phyloP scores from a whole-genome alignment of 768 basidiomycete genomes.

The Glaciozyma antarctica region DNA sequence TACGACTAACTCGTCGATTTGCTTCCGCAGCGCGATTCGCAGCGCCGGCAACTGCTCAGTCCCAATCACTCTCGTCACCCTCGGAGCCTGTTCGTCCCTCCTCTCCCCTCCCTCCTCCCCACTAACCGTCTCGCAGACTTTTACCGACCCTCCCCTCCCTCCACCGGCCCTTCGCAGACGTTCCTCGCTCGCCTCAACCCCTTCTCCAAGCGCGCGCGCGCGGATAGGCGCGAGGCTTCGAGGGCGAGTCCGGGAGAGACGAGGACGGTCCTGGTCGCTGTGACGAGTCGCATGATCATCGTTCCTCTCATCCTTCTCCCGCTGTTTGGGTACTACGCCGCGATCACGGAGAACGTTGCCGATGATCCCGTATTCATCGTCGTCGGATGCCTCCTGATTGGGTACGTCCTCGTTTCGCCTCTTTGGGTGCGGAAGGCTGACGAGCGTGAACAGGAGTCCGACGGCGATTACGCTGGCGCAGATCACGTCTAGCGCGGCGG shows the following conservation, averaged over 20 bases:
- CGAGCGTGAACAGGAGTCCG: slow-evolving; percentile 2
- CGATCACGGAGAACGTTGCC: slow-evolving; percentile 41
- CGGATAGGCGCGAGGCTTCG: not conserved
- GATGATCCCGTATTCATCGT: slow-evolving; percentile 76
- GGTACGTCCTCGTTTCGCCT: slow-evolving; percentile 4
- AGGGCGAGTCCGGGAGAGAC: slow-evolving; percentile 8
- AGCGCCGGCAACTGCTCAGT: slow-evolving; percentile 68
- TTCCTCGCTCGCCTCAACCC: not conserved
- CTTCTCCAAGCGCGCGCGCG: not conserved
- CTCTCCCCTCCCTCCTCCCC: slow-evolving; percentile 11
- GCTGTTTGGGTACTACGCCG: slow-evolving; percentile 56
- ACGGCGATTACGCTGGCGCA: slow-evolving; percentile 38
- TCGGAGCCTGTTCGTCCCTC: slow-evolving; percentile 56
- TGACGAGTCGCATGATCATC: slow-evolving; percentile 77
- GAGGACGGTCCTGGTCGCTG: slow-evolving; percentile 68
- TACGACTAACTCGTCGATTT: not conserved
- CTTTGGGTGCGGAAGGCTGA: not conserved
- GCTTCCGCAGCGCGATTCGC: slow-evolving; percentile 45
- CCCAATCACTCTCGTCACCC: slow-evolving; percentile 78
- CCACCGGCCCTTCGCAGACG: slow-evolving; percentile 3
- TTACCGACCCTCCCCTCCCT: slow-evolving; percentile 14
- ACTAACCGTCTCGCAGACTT: not conserved
- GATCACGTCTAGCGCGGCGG: slow-evolving; percentile 73
- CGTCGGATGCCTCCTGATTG: slow-evolving; percentile 67
- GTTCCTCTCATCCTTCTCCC: slow-evolving; percentile 72